Conservation (phyloP, 352 stramenopile species). For the Phytophthora syringae region DNA sequence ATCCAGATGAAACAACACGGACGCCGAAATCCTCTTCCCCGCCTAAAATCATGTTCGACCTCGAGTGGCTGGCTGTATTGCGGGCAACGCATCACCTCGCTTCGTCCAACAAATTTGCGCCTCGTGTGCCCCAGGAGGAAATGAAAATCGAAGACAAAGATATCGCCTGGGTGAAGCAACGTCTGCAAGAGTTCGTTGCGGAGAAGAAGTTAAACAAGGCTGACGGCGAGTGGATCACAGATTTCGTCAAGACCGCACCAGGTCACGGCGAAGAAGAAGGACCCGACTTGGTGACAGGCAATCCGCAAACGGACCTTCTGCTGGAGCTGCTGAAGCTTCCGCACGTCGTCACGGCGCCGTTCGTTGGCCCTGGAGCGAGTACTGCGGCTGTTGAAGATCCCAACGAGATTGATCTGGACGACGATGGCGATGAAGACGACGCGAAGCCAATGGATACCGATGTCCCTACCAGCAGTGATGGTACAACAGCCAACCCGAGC, state of each 20-base stretch:
- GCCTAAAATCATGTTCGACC: slow-evolving; percentile 92
- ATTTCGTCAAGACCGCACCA: slow-evolving; percentile 84
- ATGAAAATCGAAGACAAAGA: slow-evolving; percentile 82
- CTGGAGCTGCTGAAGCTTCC: slow-evolving; percentile 92
- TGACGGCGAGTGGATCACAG: slow-evolving; percentile 69
- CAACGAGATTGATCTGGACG: slow-evolving; percentile 65
- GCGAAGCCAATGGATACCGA: slow-evolving; percentile 28
- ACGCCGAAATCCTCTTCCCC: slow-evolving; percentile 7
- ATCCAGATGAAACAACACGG: slow-evolving; percentile 2
- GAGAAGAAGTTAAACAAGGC: slow-evolving; percentile 63
- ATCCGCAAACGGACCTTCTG: slow-evolving; percentile 96
- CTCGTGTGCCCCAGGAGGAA: slow-evolving; percentile 76
- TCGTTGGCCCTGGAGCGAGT: slow-evolving; percentile 28
- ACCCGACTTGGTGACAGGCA: slow-evolving; percentile 64
- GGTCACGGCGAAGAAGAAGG: slow-evolving; percentile 56
- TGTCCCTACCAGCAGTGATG: slow-evolving; percentile 3
- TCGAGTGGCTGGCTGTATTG: slow-evolving; percentile 95
- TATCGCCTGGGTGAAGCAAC: slow-evolving; percentile 73
- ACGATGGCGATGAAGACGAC: slow-evolving; percentile 27
- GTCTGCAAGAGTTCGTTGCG: slow-evolving; percentile 49
- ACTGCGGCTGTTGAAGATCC: slow-evolving; percentile 43
- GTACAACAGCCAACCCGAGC: not conserved
- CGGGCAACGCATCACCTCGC: slow-evolving; percentile 92
- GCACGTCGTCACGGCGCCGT: slow-evolving; percentile 96
- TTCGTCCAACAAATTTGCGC: slow-evolving; percentile 62